Base-by-base conservation (phyloP, 208 protist genomes). In the Phytomonas francai region DNA sequence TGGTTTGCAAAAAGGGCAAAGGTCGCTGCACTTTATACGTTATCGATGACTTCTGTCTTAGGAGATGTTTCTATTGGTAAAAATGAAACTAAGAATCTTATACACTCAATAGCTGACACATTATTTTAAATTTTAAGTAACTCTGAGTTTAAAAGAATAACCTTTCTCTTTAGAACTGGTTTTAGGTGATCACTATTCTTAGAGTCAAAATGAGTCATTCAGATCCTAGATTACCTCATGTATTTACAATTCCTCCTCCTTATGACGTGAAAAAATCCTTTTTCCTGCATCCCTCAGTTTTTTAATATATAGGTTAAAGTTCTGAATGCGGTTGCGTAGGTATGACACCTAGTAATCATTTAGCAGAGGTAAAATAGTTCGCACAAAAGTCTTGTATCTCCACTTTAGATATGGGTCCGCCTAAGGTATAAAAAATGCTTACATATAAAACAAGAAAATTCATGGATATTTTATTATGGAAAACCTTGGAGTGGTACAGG, bases 1-100 rank as follows among this genome's bases (percentile, higher is more conserved):
- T 94, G 89, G 89, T 91, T 83, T 59, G 59, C 28, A 16, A 77
- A 72, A 12, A 70, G 89, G 25, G 68, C 65, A 2, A 81, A 89
- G 54, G 60, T 94, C 11, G 81, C 70, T 22, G 11, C 76, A 3
- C 54, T 85, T 0, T 91, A 89, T 67, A 76, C 69, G 12, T 30
- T 82, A n/a, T 68, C 66, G 22, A 81, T 84, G 32, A 76, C 88
- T 7, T 94, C 85, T 36, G 72, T 92, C 34, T 49, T 94, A 11
- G 89, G 89, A 27, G 89, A 94, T 63, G 42, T 65, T 12, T 87
- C 77, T n/a, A 31, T 22, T 0, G 63, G 84, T 25, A 69, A 60
- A 27, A 36, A 29, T 12, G 84, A 92, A 54, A 94, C 85, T 59
- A 75, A 70, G 28, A 33, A 29, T 5, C 71, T 94, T 45, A 70